Conservation (phyloP, 2,329 filamentous ascomycete species). For the Dactylella cylindrospora region DNA sequence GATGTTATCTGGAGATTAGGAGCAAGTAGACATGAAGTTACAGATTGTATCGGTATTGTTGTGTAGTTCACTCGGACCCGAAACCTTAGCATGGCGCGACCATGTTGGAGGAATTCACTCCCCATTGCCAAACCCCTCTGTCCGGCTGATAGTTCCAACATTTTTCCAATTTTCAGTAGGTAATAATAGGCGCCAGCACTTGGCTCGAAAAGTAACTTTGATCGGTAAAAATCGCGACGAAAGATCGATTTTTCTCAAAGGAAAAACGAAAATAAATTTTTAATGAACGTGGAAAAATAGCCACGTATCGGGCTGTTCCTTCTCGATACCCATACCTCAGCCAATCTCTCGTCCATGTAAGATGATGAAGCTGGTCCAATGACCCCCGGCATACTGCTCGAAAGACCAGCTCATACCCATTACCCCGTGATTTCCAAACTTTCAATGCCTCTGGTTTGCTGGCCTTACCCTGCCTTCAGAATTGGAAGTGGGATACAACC, state of each 20-base stretch:
- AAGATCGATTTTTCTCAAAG: not conserved
- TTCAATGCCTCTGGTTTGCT: conserved; percentile 2
- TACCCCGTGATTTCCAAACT: conserved; percentile 22
- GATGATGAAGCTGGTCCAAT: no score
- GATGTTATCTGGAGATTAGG: conserved; percentile 15
- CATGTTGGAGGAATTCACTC: conserved; percentile 42
- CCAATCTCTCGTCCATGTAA: conserved; percentile 13
- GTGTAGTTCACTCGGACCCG: conserved; percentile 23
- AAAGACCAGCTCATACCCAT: conserved; percentile 35
- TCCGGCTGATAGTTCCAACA: no score
- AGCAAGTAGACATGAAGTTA: conserved; percentile 20
- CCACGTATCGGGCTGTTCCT: conserved; percentile 39
- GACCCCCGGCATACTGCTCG: no score
- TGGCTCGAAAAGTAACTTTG: conserved; percentile 15
- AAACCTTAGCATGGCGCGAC: conserved; percentile 3
- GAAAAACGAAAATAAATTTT: not conserved
- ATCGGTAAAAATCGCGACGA: conserved; percentile 17
- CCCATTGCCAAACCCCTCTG: conserved; percentile 26
- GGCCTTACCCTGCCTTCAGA: not conserved
- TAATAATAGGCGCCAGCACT: conserved; percentile 39
- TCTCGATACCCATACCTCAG: not conserved
- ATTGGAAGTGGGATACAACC: not conserved
- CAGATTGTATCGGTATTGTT: no score
- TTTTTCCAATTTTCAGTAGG: conserved; percentile 39
- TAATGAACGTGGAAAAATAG: not conserved